phyloP scores from a whole-genome alignment of 2,329 filamentous ascomycete genomes.

The Aspergillus floridensis region DNA sequence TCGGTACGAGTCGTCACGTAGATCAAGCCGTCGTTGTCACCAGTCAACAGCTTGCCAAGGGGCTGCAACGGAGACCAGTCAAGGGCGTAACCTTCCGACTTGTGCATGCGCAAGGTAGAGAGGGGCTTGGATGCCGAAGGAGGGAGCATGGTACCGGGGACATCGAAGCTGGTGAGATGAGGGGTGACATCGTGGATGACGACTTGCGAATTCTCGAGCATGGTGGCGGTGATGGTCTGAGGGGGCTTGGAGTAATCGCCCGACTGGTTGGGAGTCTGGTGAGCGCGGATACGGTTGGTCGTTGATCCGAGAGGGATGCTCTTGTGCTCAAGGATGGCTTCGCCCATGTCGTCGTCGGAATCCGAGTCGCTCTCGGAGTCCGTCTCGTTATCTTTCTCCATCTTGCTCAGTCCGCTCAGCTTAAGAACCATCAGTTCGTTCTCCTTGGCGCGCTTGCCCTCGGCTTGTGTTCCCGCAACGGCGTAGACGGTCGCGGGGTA shows the following conservation, averaged over 20 bases:
- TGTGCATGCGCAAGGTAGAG: conserved; percentile 84
- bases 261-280: conserved; percentile 69
- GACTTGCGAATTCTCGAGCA: conserved; percentile 86
- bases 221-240: conserved; percentile 81
- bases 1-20: conserved; percentile 83
- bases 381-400: conserved; percentile 70
- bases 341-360: conserved; percentile 68
- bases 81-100: conserved; percentile 90
- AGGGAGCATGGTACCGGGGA: conserved; percentile 75
- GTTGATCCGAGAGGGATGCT: conserved; percentile 81
- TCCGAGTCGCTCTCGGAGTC: conserved; percentile 69
- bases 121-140: conserved; percentile 84
- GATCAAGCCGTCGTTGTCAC: conserved; percentile 86
- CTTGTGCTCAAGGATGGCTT: conserved; percentile 92
- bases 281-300: conserved; percentile 87
- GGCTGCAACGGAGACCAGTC: conserved; percentile 88
- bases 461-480: conserved; percentile 91
- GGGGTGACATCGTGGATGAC: conserved; percentile 93
- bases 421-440: conserved; percentile 97
- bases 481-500: conserved; percentile 96
- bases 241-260: conserved; percentile 66
- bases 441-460: conserved; percentile 69
- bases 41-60: conserved; percentile 81
- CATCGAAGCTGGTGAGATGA: conserved; percentile 85
- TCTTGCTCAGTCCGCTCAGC: conserved; percentile 84